Conservation (phyloP, 176 grass and related monocot genomes). For the Cenchrus purpureus region DNA sequence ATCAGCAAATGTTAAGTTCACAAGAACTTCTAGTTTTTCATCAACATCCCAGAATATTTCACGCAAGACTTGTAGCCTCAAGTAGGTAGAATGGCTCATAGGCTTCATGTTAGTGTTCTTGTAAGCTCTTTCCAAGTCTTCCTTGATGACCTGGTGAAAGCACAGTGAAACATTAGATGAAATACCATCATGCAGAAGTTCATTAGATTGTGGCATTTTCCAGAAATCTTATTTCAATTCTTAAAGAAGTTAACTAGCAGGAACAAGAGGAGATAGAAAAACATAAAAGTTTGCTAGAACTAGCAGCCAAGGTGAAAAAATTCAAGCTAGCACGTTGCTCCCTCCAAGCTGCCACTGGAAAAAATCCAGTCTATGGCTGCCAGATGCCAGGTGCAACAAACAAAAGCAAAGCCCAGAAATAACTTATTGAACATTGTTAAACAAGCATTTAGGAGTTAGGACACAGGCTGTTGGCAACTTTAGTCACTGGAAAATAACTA, state of each 20-base stretch:
- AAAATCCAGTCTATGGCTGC: no score
- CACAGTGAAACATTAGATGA: conserved; percentile 36
- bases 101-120: conserved; percentile 92
- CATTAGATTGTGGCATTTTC: conserved; percentile 1
- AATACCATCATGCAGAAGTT: conserved; percentile 25
- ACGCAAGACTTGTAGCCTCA: conserved; percentile 77
- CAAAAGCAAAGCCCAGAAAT: not conserved
- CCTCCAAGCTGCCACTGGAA: not conserved
- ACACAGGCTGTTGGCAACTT: conserved; percentile 8
- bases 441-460: conserved; percentile 7
- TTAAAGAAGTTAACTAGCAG: conserved; percentile 29
- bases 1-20: conserved; percentile 65
- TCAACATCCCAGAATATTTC: conserved; percentile 76
- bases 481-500: conserved; percentile 25
- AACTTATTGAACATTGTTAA: conserved; percentile 12
- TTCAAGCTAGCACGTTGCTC: not conserved
- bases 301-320: not conserved
- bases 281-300: not conserved
- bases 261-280: not conserved
- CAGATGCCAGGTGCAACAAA: not conserved
- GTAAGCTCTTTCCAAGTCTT: conserved; percentile 91
- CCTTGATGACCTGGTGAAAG: conserved; percentile 85
- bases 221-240: not conserved
- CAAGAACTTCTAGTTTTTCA: conserved; percentile 72
- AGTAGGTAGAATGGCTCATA: conserved; percentile 77